Evolutionary conservation across 176 grass and related monocot genomes (phyloP).

Genomic region (Musa beccarii): DNA sequence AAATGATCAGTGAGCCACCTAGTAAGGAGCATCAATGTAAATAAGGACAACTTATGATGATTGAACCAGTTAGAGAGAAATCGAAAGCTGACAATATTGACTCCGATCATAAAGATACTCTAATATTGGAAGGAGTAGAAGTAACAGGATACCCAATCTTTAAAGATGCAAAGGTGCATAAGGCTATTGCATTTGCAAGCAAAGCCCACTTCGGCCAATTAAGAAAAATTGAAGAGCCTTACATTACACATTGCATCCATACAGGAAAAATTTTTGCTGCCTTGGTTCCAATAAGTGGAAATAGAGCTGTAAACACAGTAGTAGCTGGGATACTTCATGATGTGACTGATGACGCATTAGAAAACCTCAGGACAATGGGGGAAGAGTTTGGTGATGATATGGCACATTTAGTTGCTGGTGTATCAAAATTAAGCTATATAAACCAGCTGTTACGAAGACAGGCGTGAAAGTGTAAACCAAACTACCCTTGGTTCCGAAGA

Average conservation of each 20-base stretch:
- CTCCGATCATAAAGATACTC: too few species aligned
- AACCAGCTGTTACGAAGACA: too few species aligned
- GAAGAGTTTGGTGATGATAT: conserved; percentile 85
- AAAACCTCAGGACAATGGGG: conserved; percentile 68
- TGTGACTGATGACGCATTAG: conserved; percentile 78
- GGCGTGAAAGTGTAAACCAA: too few species aligned
- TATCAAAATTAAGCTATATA: conserved; percentile 98
- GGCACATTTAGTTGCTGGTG: conserved; percentile 65
- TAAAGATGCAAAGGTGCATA: conserved; percentile 71
- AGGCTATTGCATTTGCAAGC: conserved; percentile 76
- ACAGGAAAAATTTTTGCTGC: conserved; percentile 93
- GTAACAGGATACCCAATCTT: conserved; percentile 90
- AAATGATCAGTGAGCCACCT: too few species aligned
- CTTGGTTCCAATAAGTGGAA: conserved; percentile 71
- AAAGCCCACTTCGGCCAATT: conserved; percentile 74
- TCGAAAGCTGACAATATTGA: too few species aligned
- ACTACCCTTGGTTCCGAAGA: too few species aligned
- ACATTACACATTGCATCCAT: conserved; percentile 91
- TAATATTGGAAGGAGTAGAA: conserved; percentile 94
- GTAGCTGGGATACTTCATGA: conserved; percentile 95
- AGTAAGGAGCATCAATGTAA: too few species aligned
- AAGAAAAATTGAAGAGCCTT: conserved; percentile 87
- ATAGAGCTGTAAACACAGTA: conserved; percentile 83
- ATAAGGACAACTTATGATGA: too few species aligned
- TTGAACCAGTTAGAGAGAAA: too few species aligned